Percentiles rank a stretch among this genome's conserved stretches.
These are phyloP conservation scores for Skeletonema marinoi DNA, from an alignment of 108 stramenopile species.

Conservation along the genomic window DNA sequence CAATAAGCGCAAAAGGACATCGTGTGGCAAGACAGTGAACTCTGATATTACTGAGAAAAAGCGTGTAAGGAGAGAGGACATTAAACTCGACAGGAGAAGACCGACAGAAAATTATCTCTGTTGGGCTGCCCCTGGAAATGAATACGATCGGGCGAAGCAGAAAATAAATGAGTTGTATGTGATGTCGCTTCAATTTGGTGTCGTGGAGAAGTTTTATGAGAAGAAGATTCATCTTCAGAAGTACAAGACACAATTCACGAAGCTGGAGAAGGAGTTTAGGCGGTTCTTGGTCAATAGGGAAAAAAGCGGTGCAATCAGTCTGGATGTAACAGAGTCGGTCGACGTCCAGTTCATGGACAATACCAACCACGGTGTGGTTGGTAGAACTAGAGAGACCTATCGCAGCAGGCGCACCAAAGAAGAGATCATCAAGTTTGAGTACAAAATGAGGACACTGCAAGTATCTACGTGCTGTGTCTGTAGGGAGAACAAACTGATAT, in stretches of 20 bases:
- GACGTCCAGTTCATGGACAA: not conserved
- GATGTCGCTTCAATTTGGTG: not conserved
- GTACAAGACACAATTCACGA: too few relatives aligned
- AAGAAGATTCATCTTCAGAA: too few relatives aligned
- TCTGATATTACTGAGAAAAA: not conserved
- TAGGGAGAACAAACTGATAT: not conserved
- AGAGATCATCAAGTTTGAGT: not conserved
- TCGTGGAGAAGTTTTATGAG: not conserved
- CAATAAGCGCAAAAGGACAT: not conserved
- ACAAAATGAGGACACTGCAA: not conserved
- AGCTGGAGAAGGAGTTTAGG: too few relatives aligned
- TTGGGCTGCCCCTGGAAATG: not conserved
- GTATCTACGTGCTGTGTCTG: not conserved
- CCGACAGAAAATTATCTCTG: not conserved
- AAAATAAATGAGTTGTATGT: not conserved
- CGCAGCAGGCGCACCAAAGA: not conserved
- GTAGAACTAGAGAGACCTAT: not conserved
- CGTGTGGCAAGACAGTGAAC: not conserved
- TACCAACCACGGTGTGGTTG: not conserved
- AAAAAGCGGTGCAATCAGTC: not conserved
- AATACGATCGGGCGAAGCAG: not conserved
- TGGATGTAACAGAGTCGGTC: not conserved
- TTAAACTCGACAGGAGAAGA: not conserved
- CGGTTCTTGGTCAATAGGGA: not conserved
- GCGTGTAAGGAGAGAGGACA: not conserved